These are phyloP conservation scores for Wickerhamiella kazuoi DNA, from an alignment of 805 yeast genomes.

Conservation along the genomic window DNA sequence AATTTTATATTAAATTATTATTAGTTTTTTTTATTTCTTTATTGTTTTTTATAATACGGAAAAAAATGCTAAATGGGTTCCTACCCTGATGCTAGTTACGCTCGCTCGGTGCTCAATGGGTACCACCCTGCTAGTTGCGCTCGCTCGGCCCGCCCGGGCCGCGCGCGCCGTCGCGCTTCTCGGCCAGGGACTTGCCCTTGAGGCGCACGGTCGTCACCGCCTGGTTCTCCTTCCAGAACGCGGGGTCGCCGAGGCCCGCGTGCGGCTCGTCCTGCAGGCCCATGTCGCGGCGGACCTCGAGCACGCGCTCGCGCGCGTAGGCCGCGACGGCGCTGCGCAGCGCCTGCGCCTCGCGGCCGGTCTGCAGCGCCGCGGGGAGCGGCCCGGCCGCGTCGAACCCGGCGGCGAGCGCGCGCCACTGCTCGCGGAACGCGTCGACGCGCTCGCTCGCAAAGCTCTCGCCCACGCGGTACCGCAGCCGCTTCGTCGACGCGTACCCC, in stretches of 20 bases:
- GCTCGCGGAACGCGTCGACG: constrained; percentile 42
- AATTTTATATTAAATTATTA: too few relatives aligned
- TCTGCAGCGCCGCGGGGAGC: constrained; percentile 40
- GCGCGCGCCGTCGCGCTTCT: too few relatives aligned
- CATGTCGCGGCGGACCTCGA: neutral
- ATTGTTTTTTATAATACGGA: too few relatives aligned
- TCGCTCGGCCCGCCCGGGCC: too few relatives aligned
- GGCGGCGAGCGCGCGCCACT: constrained; percentile 47
- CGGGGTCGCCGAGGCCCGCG: neutral
- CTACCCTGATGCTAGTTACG: too few relatives aligned
- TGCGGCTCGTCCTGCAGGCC: neutral
- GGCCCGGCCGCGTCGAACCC: constrained; percentile 23
- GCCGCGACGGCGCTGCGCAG: constrained; percentile 33
- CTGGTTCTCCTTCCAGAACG: neutral
- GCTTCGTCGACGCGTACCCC: constrained; percentile 47
- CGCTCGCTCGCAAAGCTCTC: constrained; percentile 42
- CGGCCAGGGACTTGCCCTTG: neutral
- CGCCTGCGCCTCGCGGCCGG: constrained; percentile 45
- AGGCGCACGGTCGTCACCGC: neutral
- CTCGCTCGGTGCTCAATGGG: too few relatives aligned
- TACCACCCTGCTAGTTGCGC: too few relatives aligned
- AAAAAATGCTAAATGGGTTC: too few relatives aligned
- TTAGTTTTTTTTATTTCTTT: too few relatives aligned
- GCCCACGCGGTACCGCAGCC: constrained; percentile 55
- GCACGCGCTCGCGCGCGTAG: neutral